Base-by-base conservation (phyloP, 1,139 yeast genomes). In the Debaryomycetaceae sp. region DNA sequence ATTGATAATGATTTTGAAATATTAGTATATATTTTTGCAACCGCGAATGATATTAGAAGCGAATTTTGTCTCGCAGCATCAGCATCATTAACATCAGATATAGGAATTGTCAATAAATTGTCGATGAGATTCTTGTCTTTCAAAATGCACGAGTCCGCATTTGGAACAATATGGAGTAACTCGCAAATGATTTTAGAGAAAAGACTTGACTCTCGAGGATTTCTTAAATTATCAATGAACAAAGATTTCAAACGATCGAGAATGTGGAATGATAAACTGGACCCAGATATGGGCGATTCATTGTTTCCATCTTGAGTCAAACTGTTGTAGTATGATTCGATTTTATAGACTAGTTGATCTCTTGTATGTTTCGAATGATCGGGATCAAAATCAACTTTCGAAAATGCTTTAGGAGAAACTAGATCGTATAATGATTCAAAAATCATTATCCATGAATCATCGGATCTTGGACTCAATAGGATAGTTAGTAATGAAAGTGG, bases 401-500 rank as follows among this genome's bases (percentile, higher is more conserved):
- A 55, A 50, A 75, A 76, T 2, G 87, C 83, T 40, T 86, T 67
- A 39, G 76, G 80, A 0, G 95, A 87, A 20, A 84, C 75, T 41
- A 80, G 59, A 3, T 68, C 69, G 6, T 80, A 50, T 22, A 82
- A 54, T 1, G 58, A 46, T 17, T 68, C 66, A 5, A 80, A 61
- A 6, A 79, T 54, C 3, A 57, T 54, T n/a, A 69, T 53, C 58
- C 76, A 66, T 3, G 63, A 46, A 3, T 27, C 37, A 14, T 45
- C 46, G 6, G 61, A 41, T 0, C 43, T 34, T 1, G 50, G 38
- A 11, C 52, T 54, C 6, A 53, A 37, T 22, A 71, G 55, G 5
- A 79, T 51, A 1, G 79, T 68, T 17, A 88, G 53, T 1, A 89
- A 61, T 1, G 87, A 76, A 43, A 88, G 65, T 0, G 97, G 97